Conservation (phyloP, 1,139 yeast genomes). For the Schwanniomyces etchellsii region DNA sequence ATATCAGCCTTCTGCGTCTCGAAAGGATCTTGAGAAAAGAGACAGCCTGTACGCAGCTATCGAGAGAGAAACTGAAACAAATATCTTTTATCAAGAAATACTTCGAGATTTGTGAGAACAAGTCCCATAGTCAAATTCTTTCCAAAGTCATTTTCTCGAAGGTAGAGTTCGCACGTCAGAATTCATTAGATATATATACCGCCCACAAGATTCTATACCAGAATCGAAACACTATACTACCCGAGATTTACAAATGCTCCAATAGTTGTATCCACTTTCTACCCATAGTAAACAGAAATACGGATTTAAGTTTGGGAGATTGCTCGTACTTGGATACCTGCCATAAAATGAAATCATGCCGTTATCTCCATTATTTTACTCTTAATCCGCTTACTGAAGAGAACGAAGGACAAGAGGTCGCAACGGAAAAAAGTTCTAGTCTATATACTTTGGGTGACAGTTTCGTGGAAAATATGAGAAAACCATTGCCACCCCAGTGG, state of each 20-base stretch:
- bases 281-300: constrained; percentile 47
- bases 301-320: constrained; percentile 77
- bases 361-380: constrained; percentile 76
- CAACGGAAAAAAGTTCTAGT: constrained; percentile 8
- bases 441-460: constrained; percentile 59
- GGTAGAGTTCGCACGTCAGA: constrained; percentile 14
- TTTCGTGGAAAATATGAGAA: constrained; percentile 27
- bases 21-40: constrained; percentile 11
- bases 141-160: constrained; percentile 20
- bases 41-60: constrained; percentile 29
- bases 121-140: constrained; percentile 36
- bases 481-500: constrained; percentile 66
- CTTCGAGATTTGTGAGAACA: constrained; percentile 47
- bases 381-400: constrained; percentile 37
- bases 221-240: constrained; percentile 18
- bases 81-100: constrained; percentile 39
- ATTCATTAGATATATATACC: constrained; percentile 11
- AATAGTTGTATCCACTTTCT: constrained; percentile 52
- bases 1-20: too few species aligned
- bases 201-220: constrained; percentile 11
- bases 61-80: constrained; percentile 34
- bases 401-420: constrained; percentile 1
- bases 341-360: constrained; percentile 74
- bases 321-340: constrained; percentile 94
- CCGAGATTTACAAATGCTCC: constrained; percentile 36